Base-by-base conservation (phyloP, 2,329 filamentous ascomycete species). In the Paecilomyces dactylethromorphus region DNA sequence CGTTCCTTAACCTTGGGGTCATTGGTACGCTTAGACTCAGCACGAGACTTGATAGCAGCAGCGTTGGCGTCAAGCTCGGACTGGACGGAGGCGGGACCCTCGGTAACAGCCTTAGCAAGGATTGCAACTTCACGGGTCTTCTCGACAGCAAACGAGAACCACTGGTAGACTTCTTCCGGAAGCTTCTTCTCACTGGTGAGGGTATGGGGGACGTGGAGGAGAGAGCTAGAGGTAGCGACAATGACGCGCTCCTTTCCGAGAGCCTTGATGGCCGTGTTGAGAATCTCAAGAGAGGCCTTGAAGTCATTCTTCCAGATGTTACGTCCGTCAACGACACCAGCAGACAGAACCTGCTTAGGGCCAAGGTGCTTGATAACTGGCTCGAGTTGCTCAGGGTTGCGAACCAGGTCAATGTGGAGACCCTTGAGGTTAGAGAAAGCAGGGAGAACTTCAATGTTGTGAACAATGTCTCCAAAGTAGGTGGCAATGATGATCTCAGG, bases 231-330 rank as follows among this genome's bases (percentile, higher is more conserved):
- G 68, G 92, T 97, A 74, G 94, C 90, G 68, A 96, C 91, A 68
- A 99, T 90, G 77, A 99, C 93, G 74, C 94, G 91, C 68, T 97
- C 92, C 85, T 96, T 93, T 81, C 94, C 93, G 64, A 99, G 87
- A 83, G 96, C 91, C 83, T 97, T 91, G 71, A 97, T 82, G 65
- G 93, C 94, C 61, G 86, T 82, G 86, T 97, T 91, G 62, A 94
- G 89, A 65, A 82, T 86, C 83, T 94, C 92, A 66, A 99, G 95
- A 73, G 94, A 92, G 71, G 86, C 87, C 86, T 96, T 90, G 82
- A 97, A 89, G 88, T 97, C 96, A 81, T 92, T 97, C 90, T 99
- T 99, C 94, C 94, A 99, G 84, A 99, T 97, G 86, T 99, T 99
- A 73, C 94, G 92, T 72, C 94, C 94, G 71, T 99, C 92, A 67